Conservation (phyloP, 192 early-diverging fungal species). For the Haplosporangium gracile region DNA sequence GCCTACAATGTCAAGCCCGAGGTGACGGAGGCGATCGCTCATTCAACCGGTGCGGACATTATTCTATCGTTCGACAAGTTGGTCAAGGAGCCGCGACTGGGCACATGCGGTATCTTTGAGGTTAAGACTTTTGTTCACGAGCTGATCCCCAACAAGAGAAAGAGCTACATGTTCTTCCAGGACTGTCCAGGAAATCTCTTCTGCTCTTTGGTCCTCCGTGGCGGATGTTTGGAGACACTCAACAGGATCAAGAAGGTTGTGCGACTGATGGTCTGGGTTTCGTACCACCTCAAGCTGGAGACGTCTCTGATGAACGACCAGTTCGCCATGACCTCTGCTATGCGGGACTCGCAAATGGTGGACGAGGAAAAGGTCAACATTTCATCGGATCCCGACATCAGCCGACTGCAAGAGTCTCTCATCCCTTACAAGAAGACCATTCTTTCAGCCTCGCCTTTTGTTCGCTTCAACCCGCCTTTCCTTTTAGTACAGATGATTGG, state of each 20-base stretch:
- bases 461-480: constrained; percentile 89
- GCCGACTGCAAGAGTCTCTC: constrained; percentile 58
- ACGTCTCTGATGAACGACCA: constrained; percentile 82
- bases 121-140: constrained; percentile 88
- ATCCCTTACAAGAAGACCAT: constrained; percentile 76
- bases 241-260: constrained; percentile 85
- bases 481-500: constrained; percentile 75
- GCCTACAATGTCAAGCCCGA: constrained; percentile 88
- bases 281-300: constrained; percentile 92
- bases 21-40: constrained; percentile 88
- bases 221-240: constrained; percentile 76
- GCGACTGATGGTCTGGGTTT: constrained; percentile 86
- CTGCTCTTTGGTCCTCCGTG: constrained; percentile 91
- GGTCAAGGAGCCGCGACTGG: constrained; percentile 73
- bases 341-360: constrained; percentile 20
- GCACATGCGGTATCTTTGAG: constrained; percentile 81
- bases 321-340: constrained; percentile 70
- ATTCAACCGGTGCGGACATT: constrained; percentile 87
- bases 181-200: constrained; percentile 84
- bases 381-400: constrained; percentile 44
- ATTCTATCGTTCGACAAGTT: constrained; percentile 85
- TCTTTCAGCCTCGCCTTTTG: constrained; percentile 91
- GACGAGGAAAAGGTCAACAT: constrained; percentile 36
- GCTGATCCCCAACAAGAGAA: constrained; percentile 83
- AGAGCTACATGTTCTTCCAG: constrained; percentile 91